Conservation (phyloP, 352 stramenopile species). For the Phytopythium vexans region DNA sequence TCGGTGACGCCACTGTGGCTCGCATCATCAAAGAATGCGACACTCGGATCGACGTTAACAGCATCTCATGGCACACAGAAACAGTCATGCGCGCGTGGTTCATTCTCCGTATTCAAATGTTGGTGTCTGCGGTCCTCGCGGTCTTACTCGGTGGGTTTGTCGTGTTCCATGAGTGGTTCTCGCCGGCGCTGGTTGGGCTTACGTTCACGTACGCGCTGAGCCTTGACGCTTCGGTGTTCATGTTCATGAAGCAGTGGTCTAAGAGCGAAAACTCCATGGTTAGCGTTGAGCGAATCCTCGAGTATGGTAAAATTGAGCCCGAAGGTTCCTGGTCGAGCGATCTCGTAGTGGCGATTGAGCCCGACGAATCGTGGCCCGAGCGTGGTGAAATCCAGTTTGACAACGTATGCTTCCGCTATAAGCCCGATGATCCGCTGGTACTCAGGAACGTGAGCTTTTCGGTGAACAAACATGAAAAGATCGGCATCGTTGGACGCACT, state of each 20-base stretch:
- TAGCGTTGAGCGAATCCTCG: conserved; percentile 44
- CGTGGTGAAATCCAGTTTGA: conserved; percentile 84
- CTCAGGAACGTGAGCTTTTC: conserved; percentile 70
- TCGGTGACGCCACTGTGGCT: conserved; percentile 16
- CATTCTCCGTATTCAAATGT: conserved; percentile 38
- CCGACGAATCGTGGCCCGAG: conserved; percentile 73
- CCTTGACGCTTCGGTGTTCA: conserved; percentile 74
- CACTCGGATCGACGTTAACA: conserved; percentile 11
- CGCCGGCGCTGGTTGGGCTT: conserved; percentile 73
- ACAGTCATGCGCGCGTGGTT: conserved; percentile 36
- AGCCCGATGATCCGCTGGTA: conserved; percentile 60
- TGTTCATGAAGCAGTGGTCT: conserved; percentile 49
- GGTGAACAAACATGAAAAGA: conserved; percentile 85
- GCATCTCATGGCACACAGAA: conserved; percentile 27
- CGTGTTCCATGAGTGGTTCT: conserved; percentile 20
- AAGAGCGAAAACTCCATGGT: conserved; percentile 53
- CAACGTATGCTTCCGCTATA: conserved; percentile 89
- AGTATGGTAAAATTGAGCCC: conserved; percentile 23
- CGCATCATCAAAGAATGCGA: conserved; percentile 21
- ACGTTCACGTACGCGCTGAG: conserved; percentile 87
- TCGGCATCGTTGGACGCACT: conserved; percentile 81
- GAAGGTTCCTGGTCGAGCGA: no score
- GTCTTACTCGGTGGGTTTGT: conserved; percentile 33
- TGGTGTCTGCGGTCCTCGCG: conserved; percentile 38
- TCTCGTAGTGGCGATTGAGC: no score